These are phyloP conservation scores for Acanthamoeba rhysodes DNA, from an alignment of 208 protist genomes.

Conservation along the genomic window DNA sequence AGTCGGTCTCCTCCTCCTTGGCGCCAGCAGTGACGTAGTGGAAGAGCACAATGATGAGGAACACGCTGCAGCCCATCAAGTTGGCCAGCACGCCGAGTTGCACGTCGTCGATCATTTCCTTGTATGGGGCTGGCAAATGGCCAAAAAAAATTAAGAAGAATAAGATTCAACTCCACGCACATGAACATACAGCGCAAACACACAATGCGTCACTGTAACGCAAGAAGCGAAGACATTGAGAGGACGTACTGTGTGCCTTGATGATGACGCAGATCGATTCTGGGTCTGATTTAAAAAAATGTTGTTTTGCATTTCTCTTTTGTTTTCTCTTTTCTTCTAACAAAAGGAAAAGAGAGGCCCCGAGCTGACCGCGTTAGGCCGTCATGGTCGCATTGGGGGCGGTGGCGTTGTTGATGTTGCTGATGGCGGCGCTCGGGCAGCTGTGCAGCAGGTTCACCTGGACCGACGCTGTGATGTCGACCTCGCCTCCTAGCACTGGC, in stretches of 20 bases:
- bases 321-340: too few relatives aligned
- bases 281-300: too few relatives aligned
- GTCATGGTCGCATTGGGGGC: not conserved
- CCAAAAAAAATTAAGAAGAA: too few relatives aligned
- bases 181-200: too few relatives aligned
- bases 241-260: too few relatives aligned
- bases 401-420: constrained; percentile 36
- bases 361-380: too few relatives aligned
- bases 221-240: too few relatives aligned
- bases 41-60: constrained; percentile 57
- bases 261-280: too few relatives aligned
- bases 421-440: not conserved
- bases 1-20: constrained; percentile 52
- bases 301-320: too few relatives aligned
- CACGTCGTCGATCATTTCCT: constrained; percentile 60
- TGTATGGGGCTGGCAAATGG: not conserved
- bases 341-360: too few relatives aligned
- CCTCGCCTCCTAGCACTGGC: not conserved
- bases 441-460: not conserved
- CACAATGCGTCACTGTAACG: too few relatives aligned
- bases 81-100: constrained; percentile 67
- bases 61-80: constrained; percentile 41
- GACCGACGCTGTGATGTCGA: not conserved
- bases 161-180: too few relatives aligned
- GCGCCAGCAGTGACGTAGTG: constrained; percentile 56